Percentiles rank a stretch among this genome's conserved stretches.
These are phyloP conservation scores for Calonectria pseudoreteaudii DNA, from an alignment of 2,329 filamentous ascomycete species.

Conservation along the genomic window DNA sequence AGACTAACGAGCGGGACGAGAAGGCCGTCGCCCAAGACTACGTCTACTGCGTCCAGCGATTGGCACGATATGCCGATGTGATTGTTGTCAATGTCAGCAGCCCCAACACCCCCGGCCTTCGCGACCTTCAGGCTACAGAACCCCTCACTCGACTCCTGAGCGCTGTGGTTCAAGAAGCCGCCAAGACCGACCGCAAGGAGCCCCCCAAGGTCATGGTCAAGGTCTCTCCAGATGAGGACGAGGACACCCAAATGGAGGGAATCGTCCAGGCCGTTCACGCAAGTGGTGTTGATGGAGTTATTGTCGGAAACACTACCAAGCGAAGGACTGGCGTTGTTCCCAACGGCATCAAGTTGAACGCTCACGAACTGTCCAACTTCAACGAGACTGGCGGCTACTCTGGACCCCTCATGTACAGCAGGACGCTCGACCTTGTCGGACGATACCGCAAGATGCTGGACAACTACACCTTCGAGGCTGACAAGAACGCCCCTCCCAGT, in stretches of 20 bases:
- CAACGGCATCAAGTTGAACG: slow-evolving; percentile 71
- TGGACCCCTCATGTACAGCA: slow-evolving; percentile 87
- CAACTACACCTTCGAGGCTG: slow-evolving; percentile 50
- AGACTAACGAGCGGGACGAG: slow-evolving; percentile 86
- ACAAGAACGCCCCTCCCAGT: slow-evolving; percentile 47
- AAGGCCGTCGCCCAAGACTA: slow-evolving; percentile 85
- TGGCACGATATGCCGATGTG: slow-evolving; percentile 92
- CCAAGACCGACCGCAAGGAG: slow-evolving; percentile 73
- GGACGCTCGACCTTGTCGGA: slow-evolving; percentile 81
- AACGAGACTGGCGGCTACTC: slow-evolving; percentile 89
- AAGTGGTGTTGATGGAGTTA: slow-evolving; percentile 92
- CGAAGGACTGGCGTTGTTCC: slow-evolving; percentile 79
- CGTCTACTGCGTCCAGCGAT: slow-evolving; percentile 85
- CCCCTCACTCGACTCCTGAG: slow-evolving; percentile 84
- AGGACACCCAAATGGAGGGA: slow-evolving; percentile 83
- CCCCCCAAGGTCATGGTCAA: slow-evolving; percentile 91
- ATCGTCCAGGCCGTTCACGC: slow-evolving; percentile 87
- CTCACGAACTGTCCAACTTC: slow-evolving; percentile 75
- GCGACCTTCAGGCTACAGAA: slow-evolving; percentile 86
- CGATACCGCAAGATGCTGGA: slow-evolving; percentile 81
- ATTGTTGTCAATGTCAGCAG: slow-evolving; percentile 98
- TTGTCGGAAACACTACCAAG: slow-evolving; percentile 98
- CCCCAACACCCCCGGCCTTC: slow-evolving; percentile 92
- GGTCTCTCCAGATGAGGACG: slow-evolving; percentile 95
- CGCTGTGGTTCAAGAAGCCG: slow-evolving; percentile 85